A percentile compares a stretch with the other conserved stretches of the same genome.
These are phyloP conservation scores for Syzygium grande DNA, from an alignment of 345 rosid genomes.

Conservation along the genomic window DNA sequence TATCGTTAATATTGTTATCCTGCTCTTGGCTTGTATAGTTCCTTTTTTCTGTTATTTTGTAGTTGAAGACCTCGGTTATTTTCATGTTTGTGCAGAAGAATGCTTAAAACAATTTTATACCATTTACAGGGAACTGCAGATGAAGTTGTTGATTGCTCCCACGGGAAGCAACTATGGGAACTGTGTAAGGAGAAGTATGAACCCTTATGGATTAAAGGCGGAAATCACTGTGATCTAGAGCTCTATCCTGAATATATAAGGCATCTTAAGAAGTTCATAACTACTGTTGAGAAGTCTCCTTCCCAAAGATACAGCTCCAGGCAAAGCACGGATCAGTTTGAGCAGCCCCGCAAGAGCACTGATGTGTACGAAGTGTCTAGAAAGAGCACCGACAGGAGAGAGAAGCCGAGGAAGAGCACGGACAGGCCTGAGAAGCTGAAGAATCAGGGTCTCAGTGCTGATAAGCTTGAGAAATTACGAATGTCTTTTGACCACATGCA, in stretches of 20 bases:
- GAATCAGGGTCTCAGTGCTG: constrained; percentile 35
- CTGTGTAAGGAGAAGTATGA: constrained; percentile 84
- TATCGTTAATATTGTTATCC: background rate
- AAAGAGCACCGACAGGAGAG: constrained; percentile 77
- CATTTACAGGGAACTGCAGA: constrained; percentile 77
- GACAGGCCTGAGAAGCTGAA: constrained; percentile 60
- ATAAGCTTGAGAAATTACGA: constrained; percentile 46
- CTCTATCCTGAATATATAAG: constrained; percentile 74
- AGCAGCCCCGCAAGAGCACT: constrained; percentile 48
- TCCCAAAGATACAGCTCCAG: constrained; percentile 58
- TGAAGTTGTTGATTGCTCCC: constrained; percentile 93
- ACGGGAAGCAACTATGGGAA: constrained; percentile 95
- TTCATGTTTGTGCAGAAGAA: background rate
- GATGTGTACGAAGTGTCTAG: constrained; percentile 59
- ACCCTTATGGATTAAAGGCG: constrained; percentile 94
- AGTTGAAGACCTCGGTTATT: background rate
- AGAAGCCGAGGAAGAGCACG: constrained; percentile 84
- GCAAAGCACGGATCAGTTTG: constrained; percentile 51
- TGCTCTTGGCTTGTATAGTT: background rate
- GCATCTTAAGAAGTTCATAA: constrained; percentile 87
- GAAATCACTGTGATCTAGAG: constrained; percentile 89
- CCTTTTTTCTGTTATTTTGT: background rate
- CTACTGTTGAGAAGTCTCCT: constrained; percentile 77
- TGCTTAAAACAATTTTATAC: background rate
- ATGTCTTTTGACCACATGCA: constrained; percentile 64